phyloP scores from a whole-genome alignment of 257 asterid species.

The Schizonepeta tenuifolia region DNA sequence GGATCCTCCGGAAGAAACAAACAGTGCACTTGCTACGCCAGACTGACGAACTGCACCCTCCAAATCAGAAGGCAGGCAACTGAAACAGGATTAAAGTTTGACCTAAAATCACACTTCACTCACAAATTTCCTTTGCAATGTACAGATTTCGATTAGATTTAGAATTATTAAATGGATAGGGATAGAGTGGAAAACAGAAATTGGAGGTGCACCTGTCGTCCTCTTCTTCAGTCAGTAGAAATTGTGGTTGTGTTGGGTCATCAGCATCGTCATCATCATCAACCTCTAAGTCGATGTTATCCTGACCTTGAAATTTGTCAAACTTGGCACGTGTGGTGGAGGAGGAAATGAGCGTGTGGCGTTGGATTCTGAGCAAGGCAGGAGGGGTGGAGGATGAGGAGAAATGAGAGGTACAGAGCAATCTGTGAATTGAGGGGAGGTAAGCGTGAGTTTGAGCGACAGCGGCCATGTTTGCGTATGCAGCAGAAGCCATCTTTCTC shows the following conservation, averaged over 20 bases:
- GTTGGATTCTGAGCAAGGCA: constrained; percentile 36
- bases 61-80: constrained; percentile 93
- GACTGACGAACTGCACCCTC: constrained; percentile 96
- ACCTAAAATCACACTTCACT: constrained; percentile 1
- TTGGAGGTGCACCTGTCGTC: constrained; percentile 13
- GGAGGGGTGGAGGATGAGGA: constrained; percentile 35
- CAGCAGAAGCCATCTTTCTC: constrained; percentile 61
- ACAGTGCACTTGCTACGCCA: constrained; percentile 80
- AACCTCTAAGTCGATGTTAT: constrained; percentile 35
- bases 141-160: neutral
- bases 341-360: constrained; percentile 36
- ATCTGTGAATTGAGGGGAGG: constrained; percentile 44
- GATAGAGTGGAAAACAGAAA: constrained; percentile 9
- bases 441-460: constrained; percentile 31
- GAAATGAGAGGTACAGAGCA: constrained; percentile 38
- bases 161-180: neutral
- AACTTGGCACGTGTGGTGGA: constrained; percentile 67
- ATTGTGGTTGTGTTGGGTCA: neutral
- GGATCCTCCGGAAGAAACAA: constrained; percentile 84
- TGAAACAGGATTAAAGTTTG: constrained; percentile 40
- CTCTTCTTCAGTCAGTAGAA: constrained; percentile 5
- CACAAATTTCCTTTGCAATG: neutral
- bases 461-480: constrained; percentile 41
- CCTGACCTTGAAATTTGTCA: constrained; percentile 71
- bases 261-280: neutral